Evolutionary conservation across 73 alveolate genomes (phyloP).

Genomic region (Tetrahymena malaccensis): DNA sequence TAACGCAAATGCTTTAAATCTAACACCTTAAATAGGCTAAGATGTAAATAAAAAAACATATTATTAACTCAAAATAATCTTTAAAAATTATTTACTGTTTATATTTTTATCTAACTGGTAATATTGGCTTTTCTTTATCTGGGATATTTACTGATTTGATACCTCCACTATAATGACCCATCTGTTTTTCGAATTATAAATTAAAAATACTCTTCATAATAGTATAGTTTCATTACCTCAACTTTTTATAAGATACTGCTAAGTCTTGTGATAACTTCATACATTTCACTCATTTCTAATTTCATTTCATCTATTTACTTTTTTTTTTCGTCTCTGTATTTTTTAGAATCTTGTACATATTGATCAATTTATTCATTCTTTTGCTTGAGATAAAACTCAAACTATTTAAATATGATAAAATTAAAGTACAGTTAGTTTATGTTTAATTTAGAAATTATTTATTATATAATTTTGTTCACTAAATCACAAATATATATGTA

Average conservation of each 20-base stretch:
- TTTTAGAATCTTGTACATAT: constrained; percentile 12
- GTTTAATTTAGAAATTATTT: too few species aligned
- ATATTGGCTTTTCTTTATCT: constrained; percentile 3
- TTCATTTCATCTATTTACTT: constrained; percentile 19
- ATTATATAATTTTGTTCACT: too few species aligned
- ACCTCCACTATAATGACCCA: constrained; percentile 31
- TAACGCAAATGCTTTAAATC: constrained; percentile 16
- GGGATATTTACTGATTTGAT: constrained; percentile 35
- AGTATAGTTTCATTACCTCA: not conserved
- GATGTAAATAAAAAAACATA: not conserved
- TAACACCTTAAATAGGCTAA: not conserved
- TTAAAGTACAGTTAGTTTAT: not conserved
- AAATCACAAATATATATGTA: too few species aligned
- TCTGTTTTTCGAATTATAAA: not conserved
- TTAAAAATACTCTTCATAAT: not conserved
- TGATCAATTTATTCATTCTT: constrained; percentile 34
- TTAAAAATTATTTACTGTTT: not conserved
- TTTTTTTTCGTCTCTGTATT: constrained; percentile 31
- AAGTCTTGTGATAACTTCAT: not conserved
- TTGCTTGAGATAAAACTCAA: constrained; percentile 13
- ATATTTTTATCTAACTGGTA: constrained; percentile 28
- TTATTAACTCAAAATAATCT: not conserved
- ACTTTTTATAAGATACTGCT: constrained; percentile 21
- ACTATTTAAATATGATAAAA: not conserved
- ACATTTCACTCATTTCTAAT: constrained; percentile 10